Base-by-base conservation (phyloP, 306 rosid species). In the Pyrus bretschneideri region DNA sequence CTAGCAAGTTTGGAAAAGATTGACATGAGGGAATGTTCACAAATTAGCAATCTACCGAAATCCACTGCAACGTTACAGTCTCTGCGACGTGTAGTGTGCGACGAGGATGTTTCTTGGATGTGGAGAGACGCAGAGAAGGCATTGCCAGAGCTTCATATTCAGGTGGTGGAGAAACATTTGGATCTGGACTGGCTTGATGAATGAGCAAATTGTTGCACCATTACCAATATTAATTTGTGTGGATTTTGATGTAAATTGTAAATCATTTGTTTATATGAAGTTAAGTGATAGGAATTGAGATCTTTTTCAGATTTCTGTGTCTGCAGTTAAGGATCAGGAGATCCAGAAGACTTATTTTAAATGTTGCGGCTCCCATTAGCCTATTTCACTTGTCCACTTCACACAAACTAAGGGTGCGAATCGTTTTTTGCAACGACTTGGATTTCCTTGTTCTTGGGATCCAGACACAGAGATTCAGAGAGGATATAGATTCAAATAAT, bases 11-110 rank as follows among this genome's bases (percentile, higher is more conserved):
- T 95, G 79, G 93, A 90, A 80, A 95, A 92, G 90, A 89, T 95
- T 67, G 97, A 92, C 87, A 89, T 95, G 97, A 89, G 96, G 80
- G 98, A 92, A 76, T 95, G 98, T 76, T 71, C 90, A 14, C 77
- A 79, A 77, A 86, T 95, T 46, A 82, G 70, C 70, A 71, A 17
- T 23, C 72, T 89, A 17, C 97, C 98, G 7, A 83, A 83, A 35
- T 88, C 97, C 31, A 78, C 84, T 18, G 44, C 73, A 42, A 76
- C 85, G 29, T 69, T 87, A 80, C 74, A 76, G 38, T 90, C 92
- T 45, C 82, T 92, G 55, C 69, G 85, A 4, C 88, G 78, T 13
- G 88, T 92, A 14, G 84, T 92, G 23, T 95, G 98, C 61, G 96
- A 95, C 11, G 95, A 95, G 68, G 98, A 95, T 67, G 85, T 89